Conservation (phyloP, 2,329 filamentous ascomycete genomes). For the Keithomyces neogunnii region DNA sequence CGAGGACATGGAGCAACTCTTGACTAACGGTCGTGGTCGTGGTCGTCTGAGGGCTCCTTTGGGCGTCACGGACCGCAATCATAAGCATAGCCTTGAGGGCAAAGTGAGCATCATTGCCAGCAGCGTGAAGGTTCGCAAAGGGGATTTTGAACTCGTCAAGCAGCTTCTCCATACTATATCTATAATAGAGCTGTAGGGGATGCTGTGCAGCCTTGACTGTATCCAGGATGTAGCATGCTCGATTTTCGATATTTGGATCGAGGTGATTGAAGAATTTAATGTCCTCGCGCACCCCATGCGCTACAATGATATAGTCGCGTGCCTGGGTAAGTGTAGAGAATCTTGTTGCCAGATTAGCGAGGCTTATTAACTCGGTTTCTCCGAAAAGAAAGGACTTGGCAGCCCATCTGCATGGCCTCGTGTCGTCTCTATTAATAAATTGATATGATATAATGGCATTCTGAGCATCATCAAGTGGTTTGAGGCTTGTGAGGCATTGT, state of each 20-base stretch:
- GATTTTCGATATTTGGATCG: not conserved
- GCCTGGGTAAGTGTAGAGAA: slow-evolving; percentile 4
- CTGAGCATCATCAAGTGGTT: not conserved
- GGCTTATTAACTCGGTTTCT: slow-evolving; percentile 4
- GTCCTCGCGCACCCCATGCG: slow-evolving; percentile 8
- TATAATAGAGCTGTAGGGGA: slow-evolving; percentile 15
- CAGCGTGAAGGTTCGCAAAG: slow-evolving; percentile 8
- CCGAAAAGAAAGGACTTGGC: slow-evolving; percentile 8
- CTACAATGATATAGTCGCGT: slow-evolving; percentile 10
- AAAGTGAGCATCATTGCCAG: slow-evolving; percentile 21
- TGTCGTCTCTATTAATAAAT: slow-evolving; percentile 7
- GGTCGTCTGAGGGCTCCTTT: not conserved
- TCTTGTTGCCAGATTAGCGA: slow-evolving; percentile 1
- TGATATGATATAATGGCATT: slow-evolving; percentile 10
- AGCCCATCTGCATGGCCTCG: slow-evolving; percentile 6
- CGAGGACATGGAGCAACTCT: not conserved
- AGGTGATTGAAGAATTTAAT: slow-evolving; percentile 12
- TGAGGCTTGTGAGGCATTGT: slow-evolving; percentile 2
- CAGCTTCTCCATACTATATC: slow-evolving; percentile 15
- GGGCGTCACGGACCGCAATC: slow-evolving; percentile 7
- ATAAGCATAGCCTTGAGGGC: slow-evolving; percentile 12
- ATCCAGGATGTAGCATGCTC: slow-evolving; percentile 14
- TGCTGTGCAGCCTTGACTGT: slow-evolving; percentile 18
- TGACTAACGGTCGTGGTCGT: not conserved
- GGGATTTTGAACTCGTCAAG: slow-evolving; percentile 12